Base-by-base conservation (phyloP, 768 basidiomycete genomes). In the Boletus rex-veris region DNA sequence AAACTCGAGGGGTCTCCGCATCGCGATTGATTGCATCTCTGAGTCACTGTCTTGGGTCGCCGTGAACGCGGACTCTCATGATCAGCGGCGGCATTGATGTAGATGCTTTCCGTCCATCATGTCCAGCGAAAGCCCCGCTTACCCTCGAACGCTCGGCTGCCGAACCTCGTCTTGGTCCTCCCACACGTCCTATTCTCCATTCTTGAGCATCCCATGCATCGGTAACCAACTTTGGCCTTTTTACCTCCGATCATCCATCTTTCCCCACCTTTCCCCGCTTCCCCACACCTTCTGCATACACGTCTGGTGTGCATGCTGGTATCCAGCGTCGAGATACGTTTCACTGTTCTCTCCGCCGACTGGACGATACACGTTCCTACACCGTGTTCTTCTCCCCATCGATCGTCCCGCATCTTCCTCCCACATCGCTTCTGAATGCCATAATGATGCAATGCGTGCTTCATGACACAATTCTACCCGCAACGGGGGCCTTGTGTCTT, bases 261-360 rank as follows among this genome's bases (percentile, higher is more conserved):
- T 52, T 49, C 52, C 59, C 63, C 65, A 50, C 42, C 46, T 51
- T 70, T 58, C 66, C 69, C 64, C 66, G 21, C 59, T 61, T 64
- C 58, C 58, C 64, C 54, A 58, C 51, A 58, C 42, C 40, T 54
- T 49, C 49, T 38, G 42, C 38, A 42, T 28, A 38, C 58, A 43
- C 40, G 46, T 36, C 37, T 45, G 37, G 12, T 30, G 12, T 35
- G 38, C 47, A 37, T 7, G 36, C 16, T 48, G 48, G 11, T 35
- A 30, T 18, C 19, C 24, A 11, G 43, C 30, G 36, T 44, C 18
- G 31, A 36, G 50, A 49, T 36, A 39, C n/a, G 47, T 41, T 44
- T 26, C 31, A 36, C 43, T n/a, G 24, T 30, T 14, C 40, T 33
- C 49, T 51, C 52, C 50, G 38, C 64, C 39, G 50, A 46, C 38